Base-by-base conservation (phyloP, 1,284 basidiomycete species). In the Fistulinella staudtii region DNA sequence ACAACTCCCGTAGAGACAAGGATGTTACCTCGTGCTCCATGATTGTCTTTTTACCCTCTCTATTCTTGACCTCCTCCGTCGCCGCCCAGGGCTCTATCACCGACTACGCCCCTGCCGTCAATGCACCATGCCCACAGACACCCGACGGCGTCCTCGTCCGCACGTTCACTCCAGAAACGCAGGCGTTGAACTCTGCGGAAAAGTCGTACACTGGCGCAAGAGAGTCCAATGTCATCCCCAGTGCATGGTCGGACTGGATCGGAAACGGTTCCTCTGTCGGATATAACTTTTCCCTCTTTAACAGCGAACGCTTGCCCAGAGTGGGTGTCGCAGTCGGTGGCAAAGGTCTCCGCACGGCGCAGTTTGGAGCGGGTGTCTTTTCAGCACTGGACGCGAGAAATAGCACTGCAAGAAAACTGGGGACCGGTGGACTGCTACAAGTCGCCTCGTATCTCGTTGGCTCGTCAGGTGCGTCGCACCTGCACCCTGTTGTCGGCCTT, bases 391-490 rank as follows among this genome's bases (percentile, higher is more conserved):
- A 85, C 59, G 72, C 71, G 3, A 66, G 82, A 21, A 82, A 86
- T 49, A 57, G 63, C 2, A 69, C 75, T n/a, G 67, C 81, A 14
- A 76, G 74, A 53, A 53, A 63, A 3, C 69, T 64, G 3, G 81
- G 81, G 6, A 83, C 82, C 0, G 85, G 82, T 4, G 84, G 84
- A 3, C 60, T 86, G 1, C 64, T 85, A 30, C 82, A 85, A 57
- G 77, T 82, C 22, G 58, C 76, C 10, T 77, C 77, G 2, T 86
- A 86, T 63, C 59, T 84, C 24, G 60, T 75, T 9, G 80, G 74
- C 1, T 67, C 85, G 1, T 84, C 81, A 43, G 83, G 82, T 77
- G 46, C 39, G 66, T 60, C 25, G 15, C 36, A 8, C 14, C 1
- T 23, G 11, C 11, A 0, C n/a, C 9, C 10, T 5, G 8, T 38